Evolutionary conservation across 805 yeast species (phyloP), one percentile per base, ranked within the genome.

Genomic region (Sungouiozyma ichnusensis): DNA sequence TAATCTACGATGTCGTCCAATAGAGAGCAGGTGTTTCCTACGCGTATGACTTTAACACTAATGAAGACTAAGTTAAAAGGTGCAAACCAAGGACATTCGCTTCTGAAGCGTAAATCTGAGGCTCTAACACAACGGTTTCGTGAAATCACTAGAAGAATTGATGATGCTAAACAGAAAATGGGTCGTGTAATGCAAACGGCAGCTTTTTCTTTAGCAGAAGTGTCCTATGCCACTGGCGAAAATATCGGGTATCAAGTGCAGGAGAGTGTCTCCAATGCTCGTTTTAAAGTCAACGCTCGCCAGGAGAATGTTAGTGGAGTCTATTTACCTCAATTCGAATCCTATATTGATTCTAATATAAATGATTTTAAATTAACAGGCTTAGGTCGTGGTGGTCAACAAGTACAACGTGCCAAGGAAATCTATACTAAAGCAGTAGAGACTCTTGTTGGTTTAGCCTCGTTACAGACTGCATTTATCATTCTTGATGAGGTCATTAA

Each of bases 171-270:
- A 67, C 77, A 90, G 54, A 92, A 90, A 69, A 90, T 92, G 97
- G 98, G 97, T 39, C 74, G 90, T 50, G 95, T 90, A 36, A 90
- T 90, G 97, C 97, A 92, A 62, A 84, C 94, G 0, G 98, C 98
- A 2, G 94, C 97, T 1, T 90, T 90, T 63, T 88, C 97, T 6
- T 73, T 90, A 54, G 97, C 97, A 2, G 98, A 90, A 63, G 97
- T 90, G 37, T 81, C 92, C 37, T 92, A 92, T 59, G 98, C 98
- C 19, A 90, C 97, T 2, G 97, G 97, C 45, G 96, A 87, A 57
- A 86, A 86, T 66, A 86, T 90, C 52, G 85, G 87, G 18, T 90
- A 86, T 63, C 97, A 92, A 65, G 95, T 92, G 33, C 95, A 86
- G 66, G 97, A 90, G 65, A 78, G 87, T 39, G 97, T 87, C 35